Conservation (phyloP, 257 asterid genomes). For the Nicotiana noctiflora region DNA sequence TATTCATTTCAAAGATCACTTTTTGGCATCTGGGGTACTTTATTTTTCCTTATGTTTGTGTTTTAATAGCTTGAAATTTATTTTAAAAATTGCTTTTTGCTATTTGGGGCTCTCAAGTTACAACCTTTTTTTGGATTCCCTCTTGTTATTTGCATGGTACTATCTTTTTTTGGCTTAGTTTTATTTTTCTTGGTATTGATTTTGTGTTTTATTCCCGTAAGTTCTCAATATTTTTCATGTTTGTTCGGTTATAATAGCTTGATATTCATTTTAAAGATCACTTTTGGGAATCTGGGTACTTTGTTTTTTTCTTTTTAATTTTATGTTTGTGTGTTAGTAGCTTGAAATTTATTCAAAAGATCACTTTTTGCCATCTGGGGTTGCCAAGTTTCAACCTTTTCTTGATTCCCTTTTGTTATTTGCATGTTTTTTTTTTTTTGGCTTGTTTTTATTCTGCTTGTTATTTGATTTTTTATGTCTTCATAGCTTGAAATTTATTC, state of each 20-base stretch:
- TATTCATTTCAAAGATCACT: conserved; percentile 22
- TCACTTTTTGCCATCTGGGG: conserved; percentile 23
- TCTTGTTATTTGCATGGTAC: not conserved
- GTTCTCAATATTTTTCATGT: conserved; percentile 22
- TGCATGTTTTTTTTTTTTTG: not conserved
- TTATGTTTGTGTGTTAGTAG: not conserved
- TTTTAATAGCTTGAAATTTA: not conserved
- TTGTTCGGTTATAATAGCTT: not conserved
- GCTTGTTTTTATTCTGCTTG: not conserved
- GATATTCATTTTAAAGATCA: conserved; percentile 16
- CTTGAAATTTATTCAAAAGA: conserved; percentile 17
- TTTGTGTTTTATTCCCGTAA: conserved; percentile 23
- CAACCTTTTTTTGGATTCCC: not conserved
- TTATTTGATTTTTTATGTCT: not conserved
- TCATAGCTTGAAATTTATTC: conserved; percentile 5
- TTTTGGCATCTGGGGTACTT: conserved; percentile 35
- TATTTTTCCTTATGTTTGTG: conserved; percentile 4
- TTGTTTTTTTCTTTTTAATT: conserved; percentile 14
- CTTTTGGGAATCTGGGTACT: conserved; percentile 29
- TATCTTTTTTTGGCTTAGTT: not conserved
- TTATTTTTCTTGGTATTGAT: not conserved
- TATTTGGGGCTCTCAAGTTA: conserved; percentile 2
- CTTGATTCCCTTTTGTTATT: not conserved
- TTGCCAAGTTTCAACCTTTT: not conserved
- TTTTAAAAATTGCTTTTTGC: conserved; percentile 27